These are phyloP conservation scores for Hypoxylon fragiforme DNA, from an alignment of 495 filamentous ascomycete species.

Conservation along the genomic window DNA sequence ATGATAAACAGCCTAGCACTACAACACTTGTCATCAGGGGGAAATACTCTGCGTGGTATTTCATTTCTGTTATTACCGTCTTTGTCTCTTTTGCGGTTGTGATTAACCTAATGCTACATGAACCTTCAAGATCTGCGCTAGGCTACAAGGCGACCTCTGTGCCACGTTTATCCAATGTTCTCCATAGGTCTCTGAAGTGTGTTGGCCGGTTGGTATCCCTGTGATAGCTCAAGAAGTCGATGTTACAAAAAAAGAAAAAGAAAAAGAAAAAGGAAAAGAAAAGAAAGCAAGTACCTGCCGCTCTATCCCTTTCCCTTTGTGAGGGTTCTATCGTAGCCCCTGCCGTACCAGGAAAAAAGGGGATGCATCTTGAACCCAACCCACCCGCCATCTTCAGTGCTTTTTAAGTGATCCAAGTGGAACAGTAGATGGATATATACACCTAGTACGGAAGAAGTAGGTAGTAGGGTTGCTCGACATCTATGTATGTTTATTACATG, in stretches of 20 bases:
- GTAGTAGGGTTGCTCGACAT: conserved; percentile 12
- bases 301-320: too few species aligned
- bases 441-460: conserved; percentile 1
- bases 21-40: conserved; percentile 10
- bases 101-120: conserved; percentile 19
- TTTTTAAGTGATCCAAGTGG: conserved; percentile 6
- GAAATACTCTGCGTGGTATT: conserved; percentile 7
- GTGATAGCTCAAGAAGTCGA: conserved; percentile 1
- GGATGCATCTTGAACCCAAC: background rate
- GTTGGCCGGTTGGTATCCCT: background rate
- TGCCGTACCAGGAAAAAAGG: background rate
- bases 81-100: conserved; percentile 8
- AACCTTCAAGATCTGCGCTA: conserved; percentile 25
- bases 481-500: conserved; percentile 23
- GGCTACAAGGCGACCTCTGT: conserved; percentile 31
- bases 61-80: conserved; percentile 15
- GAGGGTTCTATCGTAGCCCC: too few species aligned
- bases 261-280: too few species aligned
- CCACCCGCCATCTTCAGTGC: background rate
- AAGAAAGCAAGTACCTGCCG: too few species aligned
- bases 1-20: conserved; percentile 21
- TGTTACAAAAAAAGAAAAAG: background rate
- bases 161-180: conserved; percentile 13
- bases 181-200: conserved; percentile 1
- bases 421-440: conserved; percentile 1